A percentile compares a stretch with the other conserved stretches of the same genome.
Evolutionary conservation across 78 protist genomes (phyloP).

Genomic region (Creolimax fragrantissima): DNA sequence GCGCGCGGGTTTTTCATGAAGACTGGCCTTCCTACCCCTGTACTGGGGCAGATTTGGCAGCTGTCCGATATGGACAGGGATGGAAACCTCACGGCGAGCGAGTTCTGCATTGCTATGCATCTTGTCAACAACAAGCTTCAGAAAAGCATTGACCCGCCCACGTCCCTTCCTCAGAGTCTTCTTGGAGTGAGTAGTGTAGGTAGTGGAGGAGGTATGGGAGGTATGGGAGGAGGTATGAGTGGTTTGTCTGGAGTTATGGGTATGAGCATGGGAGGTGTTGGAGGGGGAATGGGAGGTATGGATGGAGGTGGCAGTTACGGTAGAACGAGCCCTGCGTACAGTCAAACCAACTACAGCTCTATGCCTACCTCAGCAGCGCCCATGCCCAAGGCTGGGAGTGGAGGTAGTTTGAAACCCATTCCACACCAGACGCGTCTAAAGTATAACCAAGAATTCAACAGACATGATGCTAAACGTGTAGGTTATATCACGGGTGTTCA

Average conservation of each 20-base stretch:
- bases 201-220: background rate
- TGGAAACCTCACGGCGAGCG: background rate
- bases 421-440: background rate
- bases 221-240: background rate
- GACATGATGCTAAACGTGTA: background rate
- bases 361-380: too few relatives aligned
- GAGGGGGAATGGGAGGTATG: background rate
- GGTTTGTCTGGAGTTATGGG: background rate
- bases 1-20: conserved; percentile 14
- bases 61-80: conserved; percentile 21
- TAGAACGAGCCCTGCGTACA: background rate
- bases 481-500: background rate
- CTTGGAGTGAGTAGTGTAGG: background rate
- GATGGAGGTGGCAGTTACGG: background rate
- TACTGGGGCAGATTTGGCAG: conserved; percentile 21
- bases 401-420: background rate
- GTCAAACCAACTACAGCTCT: too few relatives aligned
- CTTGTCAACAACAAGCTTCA: background rate
- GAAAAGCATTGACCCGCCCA: background rate
- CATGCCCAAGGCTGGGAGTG: background rate
- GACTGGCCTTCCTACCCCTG: background rate
- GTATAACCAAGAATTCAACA: conserved; percentile 6
- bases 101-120: conserved; percentile 1
- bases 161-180: background rate
- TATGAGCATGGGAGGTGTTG: background rate